Conservation (phyloP, 768 basidiomycete genomes). For the Tulasnella sp. region DNA sequence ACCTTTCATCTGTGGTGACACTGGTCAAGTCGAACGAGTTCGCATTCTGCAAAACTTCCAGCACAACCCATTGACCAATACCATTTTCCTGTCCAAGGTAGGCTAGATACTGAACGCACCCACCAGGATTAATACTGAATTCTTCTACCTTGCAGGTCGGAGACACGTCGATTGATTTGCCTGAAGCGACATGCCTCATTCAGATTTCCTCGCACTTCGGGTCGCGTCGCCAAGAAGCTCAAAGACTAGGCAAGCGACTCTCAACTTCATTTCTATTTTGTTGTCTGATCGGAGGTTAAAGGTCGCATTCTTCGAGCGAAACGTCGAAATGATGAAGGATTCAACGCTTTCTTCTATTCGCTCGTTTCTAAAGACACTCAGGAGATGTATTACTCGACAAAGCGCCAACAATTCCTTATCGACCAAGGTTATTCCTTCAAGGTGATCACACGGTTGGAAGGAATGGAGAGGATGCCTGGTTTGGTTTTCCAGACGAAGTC, state of each 20-base stretch:
- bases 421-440: slow-evolving; percentile 99
- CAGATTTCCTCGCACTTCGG: slow-evolving; percentile 99
- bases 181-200: slow-evolving; percentile 97
- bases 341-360: slow-evolving; percentile 99
- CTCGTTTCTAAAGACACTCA: slow-evolving; percentile 98
- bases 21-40: slow-evolving; percentile 92
- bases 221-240: slow-evolving; percentile 94
- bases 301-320: slow-evolving; percentile 96
- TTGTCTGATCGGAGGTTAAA: slow-evolving; percentile 28
- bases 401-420: slow-evolving; percentile 96
- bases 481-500: slow-evolving; percentile 86
- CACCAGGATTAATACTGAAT: background rate
- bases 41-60: slow-evolving; percentile 92
- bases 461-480: slow-evolving; percentile 74
- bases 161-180: slow-evolving; percentile 97
- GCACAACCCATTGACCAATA: slow-evolving; percentile 90
- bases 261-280: slow-evolving; percentile 39
- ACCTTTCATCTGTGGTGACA: slow-evolving; percentile 92
- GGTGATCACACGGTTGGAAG: slow-evolving; percentile 96
- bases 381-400: slow-evolving; percentile 99
- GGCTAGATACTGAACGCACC: slow-evolving; percentile 23
- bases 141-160: slow-evolving; percentile 55
- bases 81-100: slow-evolving; percentile 96
- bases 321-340: slow-evolving; percentile 95
- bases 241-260: slow-evolving; percentile 46